These are phyloP conservation scores for Ceratobasidium sp. DNA, from an alignment of 1,284 basidiomycete species.

Conservation along the genomic window DNA sequence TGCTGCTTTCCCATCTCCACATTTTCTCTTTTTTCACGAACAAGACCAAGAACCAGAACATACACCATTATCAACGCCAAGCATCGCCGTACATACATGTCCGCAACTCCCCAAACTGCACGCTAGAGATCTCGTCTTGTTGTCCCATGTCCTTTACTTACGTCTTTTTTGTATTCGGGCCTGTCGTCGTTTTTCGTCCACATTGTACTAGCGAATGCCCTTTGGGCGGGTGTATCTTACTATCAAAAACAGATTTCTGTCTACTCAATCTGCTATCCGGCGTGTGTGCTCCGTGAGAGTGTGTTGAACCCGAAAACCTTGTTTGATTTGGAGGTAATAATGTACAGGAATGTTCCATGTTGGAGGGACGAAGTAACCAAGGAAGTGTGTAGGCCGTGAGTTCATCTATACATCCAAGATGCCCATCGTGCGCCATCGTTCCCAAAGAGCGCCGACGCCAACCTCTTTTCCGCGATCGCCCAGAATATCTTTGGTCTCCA, in stretches of 20 bases:
- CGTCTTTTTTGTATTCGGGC: slow-evolving; percentile 22
- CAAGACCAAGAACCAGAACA: not conserved
- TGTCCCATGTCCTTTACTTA: slow-evolving; percentile 10
- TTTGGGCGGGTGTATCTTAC: slow-evolving; percentile 29
- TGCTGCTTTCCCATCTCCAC: slow-evolving; percentile 28
- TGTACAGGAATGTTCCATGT: no score
- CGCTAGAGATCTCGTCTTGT: slow-evolving; percentile 7
- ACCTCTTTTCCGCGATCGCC: slow-evolving; percentile 56
- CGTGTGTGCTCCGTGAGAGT: no score
- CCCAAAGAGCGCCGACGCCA: slow-evolving; percentile 89
- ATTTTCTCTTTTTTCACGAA: slow-evolving; percentile 9
- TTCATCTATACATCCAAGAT: slow-evolving; percentile 63
- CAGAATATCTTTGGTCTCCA: slow-evolving; percentile 64
- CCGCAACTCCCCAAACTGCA: not conserved
- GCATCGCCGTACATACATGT: slow-evolving; percentile 37
- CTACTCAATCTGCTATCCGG: not conserved
- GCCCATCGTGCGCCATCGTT: slow-evolving; percentile 88
- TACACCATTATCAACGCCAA: slow-evolving; percentile 6
- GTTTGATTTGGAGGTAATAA: no score
- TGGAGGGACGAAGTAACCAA: no score
- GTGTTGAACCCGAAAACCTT: no score
- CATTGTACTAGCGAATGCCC: slow-evolving; percentile 20
- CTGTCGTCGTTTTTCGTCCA: slow-evolving; percentile 1
- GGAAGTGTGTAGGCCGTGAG: no score
- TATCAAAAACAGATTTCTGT: slow-evolving; percentile 24